These are phyloP conservation scores for Colletotrichum aenigma DNA, from an alignment of 2,329 filamentous ascomycete species.

Conservation along the genomic window DNA sequence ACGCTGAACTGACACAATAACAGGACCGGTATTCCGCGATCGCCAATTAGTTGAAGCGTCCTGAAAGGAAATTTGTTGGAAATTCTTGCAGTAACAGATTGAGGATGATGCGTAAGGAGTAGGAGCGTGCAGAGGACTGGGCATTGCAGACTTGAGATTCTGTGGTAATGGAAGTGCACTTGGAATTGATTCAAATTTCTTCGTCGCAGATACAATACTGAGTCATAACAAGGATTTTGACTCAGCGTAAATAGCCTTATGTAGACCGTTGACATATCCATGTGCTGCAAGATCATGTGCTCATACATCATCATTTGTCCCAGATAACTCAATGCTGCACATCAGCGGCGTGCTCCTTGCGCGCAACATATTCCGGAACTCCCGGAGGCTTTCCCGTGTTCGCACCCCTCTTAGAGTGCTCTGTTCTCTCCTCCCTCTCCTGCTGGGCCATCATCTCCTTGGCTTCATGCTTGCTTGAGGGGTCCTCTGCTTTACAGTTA, in stretches of 20 bases:
- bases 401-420: slow-evolving; percentile 5
- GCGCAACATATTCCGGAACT: background rate
- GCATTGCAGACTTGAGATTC: background rate
- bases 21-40: background rate
- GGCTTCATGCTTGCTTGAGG: background rate
- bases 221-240: accelerated
- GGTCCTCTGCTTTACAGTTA: background rate
- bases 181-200: background rate
- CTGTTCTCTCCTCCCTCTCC: background rate
- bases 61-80: background rate
- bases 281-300: background rate
- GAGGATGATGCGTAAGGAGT: background rate
- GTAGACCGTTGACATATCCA: background rate
- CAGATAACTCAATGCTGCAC: background rate
- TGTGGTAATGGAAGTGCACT: background rate
- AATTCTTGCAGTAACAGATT: background rate
- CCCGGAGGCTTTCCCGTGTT: background rate
- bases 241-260: background rate
- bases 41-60: background rate
- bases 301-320: background rate
- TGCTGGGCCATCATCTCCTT: background rate
- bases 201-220: background rate
- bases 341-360: background rate
- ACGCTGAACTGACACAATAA: background rate
- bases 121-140: background rate